Evolutionary conservation across 768 basidiomycete species (phyloP), one percentile per base, ranked within the genome.

Genomic region (Boletus reticulatus): DNA sequence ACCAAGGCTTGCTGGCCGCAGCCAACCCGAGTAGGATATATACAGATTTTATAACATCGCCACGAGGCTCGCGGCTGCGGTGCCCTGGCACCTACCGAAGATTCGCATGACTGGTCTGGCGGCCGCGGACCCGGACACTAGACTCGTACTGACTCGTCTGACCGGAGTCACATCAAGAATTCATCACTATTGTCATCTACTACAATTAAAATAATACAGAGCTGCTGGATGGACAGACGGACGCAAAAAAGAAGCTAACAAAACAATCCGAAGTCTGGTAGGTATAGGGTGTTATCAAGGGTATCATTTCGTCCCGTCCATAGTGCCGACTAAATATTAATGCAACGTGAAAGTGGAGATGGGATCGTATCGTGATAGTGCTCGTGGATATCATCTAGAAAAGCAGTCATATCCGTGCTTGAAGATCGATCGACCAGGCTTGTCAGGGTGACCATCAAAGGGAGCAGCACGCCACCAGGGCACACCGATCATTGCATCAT

Each of bases 341-440:
- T 65, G 60, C 43, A 47, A 51, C 37, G 43, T 42, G 48, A 54
- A 50, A 39, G 37, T 22, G 22, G 29, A 52, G 56, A 53, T 45
- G 61, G 41, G 50, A 6, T 55, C 45, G 55, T 58, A 58, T 34
- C n/a, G 34, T 45, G 49, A 41, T 48, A 42, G 27, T 12, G 22
- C 6, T 47, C 53, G 29, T 55, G 52, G 37, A 53, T 44, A 47
- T 58, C 52, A 49, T 47, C 42, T 44, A 44, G 31, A 20, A 20
- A 20, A 43, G 41, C 38, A 44, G 29, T 37, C 38, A 27, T 60
- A 47, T 53, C 49, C 11, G 48, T 44, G 53, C 36, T 11, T 41
- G 32, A n/a, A 43, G 61, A 65, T 68, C 65, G 67, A 68, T 64
- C 63, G 56, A 42, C 56, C 29, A 29, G 29, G 29, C 29, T 29